Percentiles rank a stretch among this genome's conserved stretches.
Evolutionary conservation across 1,139 yeast genomes (phyloP).

Genomic region (Hansenula anomala): DNA sequence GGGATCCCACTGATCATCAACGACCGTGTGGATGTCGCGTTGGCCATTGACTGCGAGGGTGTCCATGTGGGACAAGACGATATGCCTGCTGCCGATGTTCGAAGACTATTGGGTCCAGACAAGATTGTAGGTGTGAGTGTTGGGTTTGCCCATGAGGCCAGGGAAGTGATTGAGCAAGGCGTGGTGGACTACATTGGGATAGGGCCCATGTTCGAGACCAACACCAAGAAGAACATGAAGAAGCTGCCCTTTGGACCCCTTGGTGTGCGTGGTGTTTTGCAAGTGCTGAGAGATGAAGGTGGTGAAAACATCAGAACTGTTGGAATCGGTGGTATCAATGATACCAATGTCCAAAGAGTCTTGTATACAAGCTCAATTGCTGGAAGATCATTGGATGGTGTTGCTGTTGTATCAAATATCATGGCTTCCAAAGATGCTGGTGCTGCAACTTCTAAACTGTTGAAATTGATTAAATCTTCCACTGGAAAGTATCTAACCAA

Average conservation of each 20-base stretch:
- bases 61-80: constrained; percentile 95
- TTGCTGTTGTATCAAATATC: constrained; percentile 82
- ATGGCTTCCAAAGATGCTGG: constrained; percentile 66
- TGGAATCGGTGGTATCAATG: constrained; percentile 85
- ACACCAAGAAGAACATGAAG: constrained; percentile 60
- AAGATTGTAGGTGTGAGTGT: constrained; percentile 83
- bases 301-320: constrained; percentile 49
- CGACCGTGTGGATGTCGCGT: constrained; percentile 84
- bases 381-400: constrained; percentile 60
- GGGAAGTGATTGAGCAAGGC: constrained; percentile 45
- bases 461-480: constrained; percentile 13
- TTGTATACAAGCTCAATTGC: constrained; percentile 44
- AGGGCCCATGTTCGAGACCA: constrained; percentile 76
- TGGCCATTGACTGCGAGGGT: constrained; percentile 88
- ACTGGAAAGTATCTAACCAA: neutral
- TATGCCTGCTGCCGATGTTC: constrained; percentile 59
- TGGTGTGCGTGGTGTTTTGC: constrained; percentile 56
- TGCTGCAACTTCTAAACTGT: constrained; percentile 39
- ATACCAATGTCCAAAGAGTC: constrained; percentile 55
- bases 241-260: constrained; percentile 57
- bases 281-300: constrained; percentile 37
- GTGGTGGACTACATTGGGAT: constrained; percentile 81
- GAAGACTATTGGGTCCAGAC: constrained; percentile 63
- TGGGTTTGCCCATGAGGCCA: constrained; percentile 53
- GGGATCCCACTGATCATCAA: constrained; percentile 80